Evolutionary conservation across 305 asterid species (phyloP).

Genomic region (Fraxinus nigra): DNA sequence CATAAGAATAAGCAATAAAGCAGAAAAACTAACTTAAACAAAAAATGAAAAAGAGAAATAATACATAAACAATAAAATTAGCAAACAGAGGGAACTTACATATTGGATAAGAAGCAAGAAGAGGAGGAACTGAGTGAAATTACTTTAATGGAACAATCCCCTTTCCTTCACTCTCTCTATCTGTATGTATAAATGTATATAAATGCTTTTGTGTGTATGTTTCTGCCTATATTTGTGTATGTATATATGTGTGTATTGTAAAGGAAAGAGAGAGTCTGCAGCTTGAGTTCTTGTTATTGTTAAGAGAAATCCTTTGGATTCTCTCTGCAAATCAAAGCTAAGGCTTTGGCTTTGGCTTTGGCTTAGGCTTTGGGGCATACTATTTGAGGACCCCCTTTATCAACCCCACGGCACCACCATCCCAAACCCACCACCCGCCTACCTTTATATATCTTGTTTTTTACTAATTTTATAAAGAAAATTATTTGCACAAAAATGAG

Average conservation of each 20-base stretch:
- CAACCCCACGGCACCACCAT: too few relatives aligned
- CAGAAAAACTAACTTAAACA: not conserved
- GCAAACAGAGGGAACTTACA: constrained; percentile 43
- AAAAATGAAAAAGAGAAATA: constrained; percentile 7
- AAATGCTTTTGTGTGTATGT: not conserved
- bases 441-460: constrained; percentile 2
- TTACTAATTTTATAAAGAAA: not conserved
- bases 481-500: not conserved
- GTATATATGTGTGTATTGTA: not conserved
- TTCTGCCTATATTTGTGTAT: constrained; percentile 14
- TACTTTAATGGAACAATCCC: constrained; percentile 35
- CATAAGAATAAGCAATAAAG: not conserved
- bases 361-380: constrained; percentile 34
- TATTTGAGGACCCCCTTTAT: constrained; percentile 33
- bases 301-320: constrained; percentile 50
- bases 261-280: constrained; percentile 27
- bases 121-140: constrained; percentile 36
- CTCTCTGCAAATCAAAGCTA: constrained; percentile 54
- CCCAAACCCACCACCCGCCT: not conserved
- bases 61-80: not conserved
- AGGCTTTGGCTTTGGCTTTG: constrained; percentile 35
- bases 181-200: constrained; percentile 32
- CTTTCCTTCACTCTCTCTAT: constrained; percentile 22
- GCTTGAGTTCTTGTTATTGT: constrained; percentile 29
- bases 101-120: constrained; percentile 36